A percentile compares a stretch with the other conserved stretches of the same genome.
phyloP scores from a whole-genome alignment of 139 green algal genomes.

The Ostreobium quekettii region DNA sequence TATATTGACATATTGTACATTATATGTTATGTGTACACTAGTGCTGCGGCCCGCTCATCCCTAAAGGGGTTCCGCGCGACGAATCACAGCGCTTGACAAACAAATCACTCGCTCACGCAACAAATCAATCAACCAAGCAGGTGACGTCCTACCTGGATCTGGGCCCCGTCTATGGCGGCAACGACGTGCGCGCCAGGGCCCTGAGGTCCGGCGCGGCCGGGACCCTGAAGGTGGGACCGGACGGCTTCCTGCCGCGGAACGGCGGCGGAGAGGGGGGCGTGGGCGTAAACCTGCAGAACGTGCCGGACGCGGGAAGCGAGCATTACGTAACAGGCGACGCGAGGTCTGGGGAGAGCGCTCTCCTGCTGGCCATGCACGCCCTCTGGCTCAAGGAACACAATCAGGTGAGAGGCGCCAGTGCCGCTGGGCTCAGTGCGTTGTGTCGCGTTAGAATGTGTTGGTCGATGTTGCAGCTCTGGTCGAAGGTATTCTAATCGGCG shows the following conservation, averaged over 20 bases:
- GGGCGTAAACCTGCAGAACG: slow-evolving; percentile 1
- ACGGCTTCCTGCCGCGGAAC: slow-evolving; percentile 10
- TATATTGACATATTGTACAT: no score
- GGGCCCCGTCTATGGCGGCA: neutral
- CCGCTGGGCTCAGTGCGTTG: no score
- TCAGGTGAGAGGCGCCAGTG: neutral
- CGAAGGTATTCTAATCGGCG: no score
- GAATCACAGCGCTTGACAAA: no score
- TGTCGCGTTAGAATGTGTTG: no score
- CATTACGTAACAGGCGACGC: slow-evolving; percentile 11
- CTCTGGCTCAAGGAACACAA: slow-evolving; percentile 13
- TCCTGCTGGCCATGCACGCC: neutral
- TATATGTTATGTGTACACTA: no score
- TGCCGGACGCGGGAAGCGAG: neutral
- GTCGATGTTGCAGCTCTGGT: no score
- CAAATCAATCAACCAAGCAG: no score
- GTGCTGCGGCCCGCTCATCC: no score
- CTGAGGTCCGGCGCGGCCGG: neutral
- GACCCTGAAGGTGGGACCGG: neutral
- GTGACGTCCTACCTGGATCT: neutral
- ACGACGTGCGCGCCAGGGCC: neutral
- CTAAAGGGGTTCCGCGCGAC: no score
- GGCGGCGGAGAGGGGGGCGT: slow-evolving; percentile 2
- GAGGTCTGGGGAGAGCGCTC: neutral
- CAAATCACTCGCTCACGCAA: no score